Conservation (phyloP, 2,329 filamentous ascomycete genomes). For the Colletotrichum tropicale region DNA sequence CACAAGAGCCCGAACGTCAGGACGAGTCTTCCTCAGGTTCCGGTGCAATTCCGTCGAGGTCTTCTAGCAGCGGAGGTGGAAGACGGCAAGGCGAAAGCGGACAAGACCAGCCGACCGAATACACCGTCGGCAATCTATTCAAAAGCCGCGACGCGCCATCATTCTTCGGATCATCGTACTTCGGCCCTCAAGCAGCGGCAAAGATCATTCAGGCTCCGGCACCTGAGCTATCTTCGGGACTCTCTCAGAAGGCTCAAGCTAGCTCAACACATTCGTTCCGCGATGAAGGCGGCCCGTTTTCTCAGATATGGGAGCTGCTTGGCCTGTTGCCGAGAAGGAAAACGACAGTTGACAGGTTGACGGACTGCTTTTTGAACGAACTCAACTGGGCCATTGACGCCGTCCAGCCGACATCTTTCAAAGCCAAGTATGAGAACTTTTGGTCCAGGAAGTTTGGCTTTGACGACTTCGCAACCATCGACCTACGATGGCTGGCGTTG, state of each 20-base stretch:
- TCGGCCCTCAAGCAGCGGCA: conserved; percentile 35
- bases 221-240: conserved; percentile 25
- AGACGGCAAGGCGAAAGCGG: not conserved
- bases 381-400: conserved; percentile 40
- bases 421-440: conserved; percentile 38
- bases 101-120: conserved; percentile 2
- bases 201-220: conserved; percentile 31
- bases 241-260: conserved; percentile 23
- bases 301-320: conserved; percentile 45
- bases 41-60: not conserved
- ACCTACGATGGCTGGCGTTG: conserved; percentile 44
- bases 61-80: not conserved
- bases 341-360: conserved; percentile 37
- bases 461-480: conserved; percentile 41
- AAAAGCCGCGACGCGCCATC: conserved; percentile 33
- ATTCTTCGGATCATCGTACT: conserved; percentile 35
- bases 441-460: conserved; percentile 42
- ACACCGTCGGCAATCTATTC: conserved; percentile 30
- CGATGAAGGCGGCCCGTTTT: conserved; percentile 26
- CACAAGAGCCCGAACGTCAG: not conserved
- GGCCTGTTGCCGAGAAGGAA: conserved; percentile 41
- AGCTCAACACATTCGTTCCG: conserved; percentile 14
- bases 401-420: conserved; percentile 37
- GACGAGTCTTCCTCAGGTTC: not conserved
- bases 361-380: conserved; percentile 36